Evolutionary conservation across 2,329 filamentous ascomycete species (phyloP), one percentile per base, ranked within the genome.

Genomic region (Botryosphaeria dothidea): DNA sequence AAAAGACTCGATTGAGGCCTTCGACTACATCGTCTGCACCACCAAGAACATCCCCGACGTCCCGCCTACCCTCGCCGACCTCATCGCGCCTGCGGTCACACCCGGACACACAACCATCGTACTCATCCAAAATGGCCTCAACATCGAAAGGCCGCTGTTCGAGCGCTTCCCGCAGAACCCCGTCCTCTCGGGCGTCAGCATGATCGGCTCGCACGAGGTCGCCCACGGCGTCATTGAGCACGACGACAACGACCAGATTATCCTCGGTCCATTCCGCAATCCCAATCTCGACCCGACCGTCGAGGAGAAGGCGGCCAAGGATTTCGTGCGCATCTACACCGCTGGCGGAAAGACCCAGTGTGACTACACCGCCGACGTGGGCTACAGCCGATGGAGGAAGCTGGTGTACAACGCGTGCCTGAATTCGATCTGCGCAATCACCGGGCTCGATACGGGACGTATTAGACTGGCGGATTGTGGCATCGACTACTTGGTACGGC

Each of bases 111-210:
- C 86, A 0, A 79, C 79, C 29, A 83, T 89, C 49, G 78, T 88
- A 0, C 79, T 89, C 6, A 75, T 86, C 4, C 87, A 89, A 67
- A 89, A 89, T 69, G 87, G 87, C 0, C 74, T 89, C n/a, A 86
- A 88, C 69, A 88, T 89, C 67, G 85, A 89, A 67, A 81, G 79
- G 46, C 84, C 85, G 0, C 70, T 88, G 21, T 70, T 84, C 19
- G 64, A 70, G 0, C 72, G 75, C 0, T 87, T 87, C 69, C 85
- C 86, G 0, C 65, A 71, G 3, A 88, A 85, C 66, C 72, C 81
- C 0, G 69, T 87, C 6, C 76, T 89, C 1, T 84, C 82, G 3
- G 84, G 84, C 3, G 79, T 88, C 8, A 81, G 80, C 2, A 75
- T 83, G 58, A 86, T 85, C 62, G 83, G 84, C 27, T 80, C 83